Evolutionary conservation across 768 basidiomycete species (phyloP).

Genomic region (Lentinula sp.): DNA sequence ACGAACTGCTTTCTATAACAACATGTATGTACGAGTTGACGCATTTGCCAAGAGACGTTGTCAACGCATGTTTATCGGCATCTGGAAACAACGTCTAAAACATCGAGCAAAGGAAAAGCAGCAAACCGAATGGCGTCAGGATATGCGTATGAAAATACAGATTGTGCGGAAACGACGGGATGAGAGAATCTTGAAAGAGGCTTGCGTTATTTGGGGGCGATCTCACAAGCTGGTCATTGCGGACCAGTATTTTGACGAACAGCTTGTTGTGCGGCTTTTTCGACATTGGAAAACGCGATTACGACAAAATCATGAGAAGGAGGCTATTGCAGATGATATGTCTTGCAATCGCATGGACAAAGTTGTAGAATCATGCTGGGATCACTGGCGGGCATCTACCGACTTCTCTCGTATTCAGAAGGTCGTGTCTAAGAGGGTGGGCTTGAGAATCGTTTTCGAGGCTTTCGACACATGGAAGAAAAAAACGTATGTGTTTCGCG

Average conservation of each 20-base stretch:
- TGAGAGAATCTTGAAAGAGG: constrained; percentile 43
- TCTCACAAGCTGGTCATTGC: constrained; percentile 45
- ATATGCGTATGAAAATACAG: constrained; percentile 70
- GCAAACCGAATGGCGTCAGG: constrained; percentile 56
- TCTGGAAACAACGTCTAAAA: constrained; percentile 52
- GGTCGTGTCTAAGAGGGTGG: constrained; percentile 35
- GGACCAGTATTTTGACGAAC: constrained; percentile 42
- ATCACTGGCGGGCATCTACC: constrained; percentile 47
- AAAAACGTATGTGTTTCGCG: constrained; percentile 31
- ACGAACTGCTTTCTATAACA: constrained; percentile 25
- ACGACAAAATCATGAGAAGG: constrained; percentile 33
- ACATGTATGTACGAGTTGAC: constrained; percentile 36
- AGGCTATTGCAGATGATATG: constrained; percentile 45
- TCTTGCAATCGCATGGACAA: constrained; percentile 30
- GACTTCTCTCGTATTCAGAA: constrained; percentile 41
- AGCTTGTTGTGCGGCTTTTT: constrained; percentile 37
- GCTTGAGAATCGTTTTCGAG: constrained; percentile 41
- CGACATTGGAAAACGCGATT: constrained; percentile 48
- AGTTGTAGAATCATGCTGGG: constrained; percentile 39
- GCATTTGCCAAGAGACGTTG: constrained; percentile 37
- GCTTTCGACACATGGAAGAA: constrained; percentile 53
- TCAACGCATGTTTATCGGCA: constrained; percentile 32
- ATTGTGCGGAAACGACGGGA: constrained; percentile 52
- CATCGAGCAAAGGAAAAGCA: constrained; percentile 44
- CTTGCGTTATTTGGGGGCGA: constrained; percentile 66